A percentile compares a stretch with the other conserved stretches of the same genome.
phyloP scores from a whole-genome alignment of 2,329 filamentous ascomycete species.

The Sclerotinia sclerotiorum region DNA sequence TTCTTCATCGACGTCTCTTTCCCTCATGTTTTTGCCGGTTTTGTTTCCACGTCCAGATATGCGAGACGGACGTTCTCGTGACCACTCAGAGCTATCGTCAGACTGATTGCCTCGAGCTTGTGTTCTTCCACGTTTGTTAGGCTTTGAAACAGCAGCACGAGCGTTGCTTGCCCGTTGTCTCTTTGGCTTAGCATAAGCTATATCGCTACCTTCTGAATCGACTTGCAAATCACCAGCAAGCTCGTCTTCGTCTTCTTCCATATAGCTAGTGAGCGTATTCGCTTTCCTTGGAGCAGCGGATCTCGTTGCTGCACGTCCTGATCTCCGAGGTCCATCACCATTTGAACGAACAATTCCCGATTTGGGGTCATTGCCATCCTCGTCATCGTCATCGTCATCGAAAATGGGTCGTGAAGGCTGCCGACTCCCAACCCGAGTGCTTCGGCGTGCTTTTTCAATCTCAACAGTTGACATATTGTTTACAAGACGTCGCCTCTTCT shows the following conservation, averaged over 20 bases:
- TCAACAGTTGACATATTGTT: slow-evolving; percentile 28
- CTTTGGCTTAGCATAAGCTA: slow-evolving; percentile 50
- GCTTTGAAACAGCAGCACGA: slow-evolving; percentile 21
- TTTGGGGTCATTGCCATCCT: slow-evolving; percentile 15
- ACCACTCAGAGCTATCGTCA: slow-evolving; percentile 26
- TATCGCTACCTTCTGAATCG: slow-evolving; percentile 49
- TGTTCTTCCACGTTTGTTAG: slow-evolving; percentile 24
- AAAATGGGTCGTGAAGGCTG: slow-evolving; percentile 24
- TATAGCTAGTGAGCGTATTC: slow-evolving; percentile 13
- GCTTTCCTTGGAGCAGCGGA: slow-evolving; percentile 26
- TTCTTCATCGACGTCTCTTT: slow-evolving; percentile 51
- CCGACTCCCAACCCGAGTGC: slow-evolving; percentile 29
- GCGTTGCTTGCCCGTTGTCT: slow-evolving; percentile 6
- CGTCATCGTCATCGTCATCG: slow-evolving; percentile 24
- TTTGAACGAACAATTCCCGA: slow-evolving; percentile 1
- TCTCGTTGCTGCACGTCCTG: slow-evolving; percentile 29
- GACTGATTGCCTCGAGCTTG: slow-evolving; percentile 4
- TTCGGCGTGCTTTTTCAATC: slow-evolving; percentile 28
- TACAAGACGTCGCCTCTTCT: slow-evolving; percentile 34
- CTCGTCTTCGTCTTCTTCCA: slow-evolving; percentile 34
- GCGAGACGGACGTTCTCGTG: slow-evolving; percentile 35
- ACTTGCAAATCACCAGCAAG: slow-evolving; percentile 28
- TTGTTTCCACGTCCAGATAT: slow-evolving; percentile 41
- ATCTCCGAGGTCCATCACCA: slow-evolving; percentile 21
- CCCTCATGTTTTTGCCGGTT: slow-evolving; percentile 45